phyloP scores from a whole-genome alignment of 2,329 filamentous ascomycete species.

The Sporothrix brasiliensis region DNA sequence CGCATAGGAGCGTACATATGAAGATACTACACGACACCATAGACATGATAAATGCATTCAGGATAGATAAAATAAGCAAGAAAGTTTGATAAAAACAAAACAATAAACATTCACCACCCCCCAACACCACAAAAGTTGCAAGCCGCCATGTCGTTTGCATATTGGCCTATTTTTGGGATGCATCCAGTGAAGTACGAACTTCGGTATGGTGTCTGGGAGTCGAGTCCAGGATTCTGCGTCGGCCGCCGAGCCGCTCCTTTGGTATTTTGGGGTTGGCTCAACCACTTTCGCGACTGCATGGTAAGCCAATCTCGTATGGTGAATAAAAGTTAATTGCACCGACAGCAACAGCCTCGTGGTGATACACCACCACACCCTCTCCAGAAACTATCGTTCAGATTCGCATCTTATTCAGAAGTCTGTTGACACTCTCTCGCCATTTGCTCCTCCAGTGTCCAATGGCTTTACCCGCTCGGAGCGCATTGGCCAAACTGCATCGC shows the following conservation, averaged over 20 bases:
- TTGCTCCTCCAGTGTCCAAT: too few species aligned
- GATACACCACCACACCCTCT: neutral
- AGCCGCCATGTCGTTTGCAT: too few species aligned
- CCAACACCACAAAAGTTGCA: neutral
- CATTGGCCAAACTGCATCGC: neutral
- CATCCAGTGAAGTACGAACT: too few species aligned
- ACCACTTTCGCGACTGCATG: too few species aligned
- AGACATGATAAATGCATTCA: neutral
- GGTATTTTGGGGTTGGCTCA: neutral
- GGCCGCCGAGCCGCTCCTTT: neutral
- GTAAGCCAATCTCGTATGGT: neutral
- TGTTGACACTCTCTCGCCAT: neutral
- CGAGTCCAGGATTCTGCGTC: too few species aligned
- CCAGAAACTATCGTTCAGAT: neutral
- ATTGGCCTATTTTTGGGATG: too few species aligned
- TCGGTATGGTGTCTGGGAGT: too few species aligned
- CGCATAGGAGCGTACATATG: neutral
- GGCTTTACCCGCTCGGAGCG: neutral
- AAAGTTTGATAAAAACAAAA: neutral
- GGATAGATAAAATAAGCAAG: neutral
- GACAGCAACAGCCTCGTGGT: neutral
- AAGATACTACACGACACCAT: slow-evolving; percentile 9
- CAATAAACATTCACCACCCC: neutral
- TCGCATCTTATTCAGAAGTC: neutral
- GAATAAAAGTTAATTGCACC: neutral